These are phyloP conservation scores for Phytophthora idaei DNA, from an alignment of 352 stramenopile species.

Conservation along the genomic window DNA sequence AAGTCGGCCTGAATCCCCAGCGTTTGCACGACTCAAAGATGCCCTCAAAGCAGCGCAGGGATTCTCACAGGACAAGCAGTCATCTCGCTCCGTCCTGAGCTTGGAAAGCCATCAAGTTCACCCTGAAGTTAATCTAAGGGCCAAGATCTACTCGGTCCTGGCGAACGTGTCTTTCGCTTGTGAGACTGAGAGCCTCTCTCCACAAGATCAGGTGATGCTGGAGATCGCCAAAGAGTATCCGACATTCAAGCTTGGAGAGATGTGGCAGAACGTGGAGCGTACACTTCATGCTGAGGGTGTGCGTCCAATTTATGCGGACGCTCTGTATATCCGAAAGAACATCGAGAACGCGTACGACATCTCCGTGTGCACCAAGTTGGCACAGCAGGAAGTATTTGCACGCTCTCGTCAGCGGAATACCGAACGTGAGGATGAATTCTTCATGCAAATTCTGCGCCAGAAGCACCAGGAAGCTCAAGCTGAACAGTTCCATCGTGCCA, in stretches of 20 bases:
- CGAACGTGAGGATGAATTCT: slow-evolving; percentile 50
- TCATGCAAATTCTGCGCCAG: slow-evolving; percentile 58
- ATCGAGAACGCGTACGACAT: slow-evolving; percentile 80
- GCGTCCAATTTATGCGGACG: slow-evolving; percentile 76
- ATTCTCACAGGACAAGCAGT: slow-evolving; percentile 19
- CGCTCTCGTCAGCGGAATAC: slow-evolving; percentile 21
- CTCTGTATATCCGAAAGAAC: slow-evolving; percentile 71
- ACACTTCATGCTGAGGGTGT: slow-evolving; percentile 65
- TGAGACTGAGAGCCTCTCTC: slow-evolving; percentile 39
- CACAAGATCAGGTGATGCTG: slow-evolving; percentile 67
- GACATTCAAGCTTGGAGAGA: slow-evolving; percentile 67
- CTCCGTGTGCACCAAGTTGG: slow-evolving; percentile 64
- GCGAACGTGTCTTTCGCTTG: slow-evolving; percentile 64
- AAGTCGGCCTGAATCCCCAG: slow-evolving; percentile 53
- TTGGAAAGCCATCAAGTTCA: slow-evolving; percentile 44
- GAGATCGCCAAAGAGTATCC: slow-evolving; percentile 78
- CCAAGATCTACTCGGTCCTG: slow-evolving; percentile 75
- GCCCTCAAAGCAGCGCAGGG: slow-evolving; percentile 62
- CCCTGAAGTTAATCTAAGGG: slow-evolving; percentile 63
- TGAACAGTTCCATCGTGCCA: slow-evolving; percentile 58
- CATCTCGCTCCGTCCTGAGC: slow-evolving; percentile 34
- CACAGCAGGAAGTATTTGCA: slow-evolving; percentile 57
- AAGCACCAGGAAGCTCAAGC: slow-evolving; percentile 76
- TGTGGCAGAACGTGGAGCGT: slow-evolving; percentile 78
- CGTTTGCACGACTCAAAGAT: slow-evolving; percentile 75